phyloP scores from a whole-genome alignment of 176 grass and related monocot species.

The Triticum turgidum region DNA sequence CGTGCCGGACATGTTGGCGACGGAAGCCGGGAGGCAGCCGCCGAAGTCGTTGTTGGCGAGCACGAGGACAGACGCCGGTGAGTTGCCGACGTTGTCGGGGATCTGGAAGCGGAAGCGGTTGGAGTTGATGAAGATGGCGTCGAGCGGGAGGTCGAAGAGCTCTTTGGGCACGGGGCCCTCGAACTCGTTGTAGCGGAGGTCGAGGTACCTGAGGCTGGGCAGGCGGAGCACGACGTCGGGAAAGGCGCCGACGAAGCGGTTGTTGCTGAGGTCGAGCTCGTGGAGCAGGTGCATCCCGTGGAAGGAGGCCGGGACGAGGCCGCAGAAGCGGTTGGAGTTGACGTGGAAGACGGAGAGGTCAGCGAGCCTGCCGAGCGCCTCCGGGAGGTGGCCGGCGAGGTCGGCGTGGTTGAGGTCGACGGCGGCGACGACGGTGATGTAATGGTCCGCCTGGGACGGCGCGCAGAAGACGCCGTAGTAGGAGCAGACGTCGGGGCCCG shows the following conservation, averaged over 20 bases:
- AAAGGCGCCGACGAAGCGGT: slow-evolving; percentile 78
- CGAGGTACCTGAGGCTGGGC: slow-evolving; percentile 51
- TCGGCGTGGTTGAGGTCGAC: slow-evolving; percentile 94
- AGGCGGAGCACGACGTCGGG: slow-evolving; percentile 53
- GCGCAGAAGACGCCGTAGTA: slow-evolving; percentile 81
- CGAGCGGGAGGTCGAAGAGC: slow-evolving; percentile 65
- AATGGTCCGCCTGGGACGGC: slow-evolving; percentile 30
- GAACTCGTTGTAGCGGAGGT: slow-evolving; percentile 77
- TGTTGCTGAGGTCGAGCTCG: slow-evolving; percentile 99
- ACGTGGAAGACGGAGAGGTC: slow-evolving; percentile 79
- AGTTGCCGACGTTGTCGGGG: slow-evolving; percentile 88
- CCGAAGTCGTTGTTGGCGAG: slow-evolving; percentile 80
- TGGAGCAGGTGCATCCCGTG: slow-evolving; percentile 24
- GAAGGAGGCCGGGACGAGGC: slow-evolving; percentile 46
- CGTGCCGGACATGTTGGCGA: slow-evolving; percentile 81
- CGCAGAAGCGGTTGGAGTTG: slow-evolving; percentile 99
- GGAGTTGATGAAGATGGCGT: slow-evolving; percentile 80
- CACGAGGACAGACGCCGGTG: slow-evolving; percentile 71
- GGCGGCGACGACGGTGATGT: slow-evolving; percentile 71
- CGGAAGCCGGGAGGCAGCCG: slow-evolving; percentile 66
- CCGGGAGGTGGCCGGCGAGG: slow-evolving; percentile 82
- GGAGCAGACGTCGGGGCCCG: slow-evolving; percentile 68
- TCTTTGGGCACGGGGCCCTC: slow-evolving; percentile 64
- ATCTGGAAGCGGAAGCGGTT: slow-evolving; percentile 72
- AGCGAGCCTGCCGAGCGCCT: slow-evolving; percentile 57